These are phyloP conservation scores for Irpex lacteus DNA, from an alignment of 1,284 basidiomycete genomes.

Conservation along the genomic window DNA sequence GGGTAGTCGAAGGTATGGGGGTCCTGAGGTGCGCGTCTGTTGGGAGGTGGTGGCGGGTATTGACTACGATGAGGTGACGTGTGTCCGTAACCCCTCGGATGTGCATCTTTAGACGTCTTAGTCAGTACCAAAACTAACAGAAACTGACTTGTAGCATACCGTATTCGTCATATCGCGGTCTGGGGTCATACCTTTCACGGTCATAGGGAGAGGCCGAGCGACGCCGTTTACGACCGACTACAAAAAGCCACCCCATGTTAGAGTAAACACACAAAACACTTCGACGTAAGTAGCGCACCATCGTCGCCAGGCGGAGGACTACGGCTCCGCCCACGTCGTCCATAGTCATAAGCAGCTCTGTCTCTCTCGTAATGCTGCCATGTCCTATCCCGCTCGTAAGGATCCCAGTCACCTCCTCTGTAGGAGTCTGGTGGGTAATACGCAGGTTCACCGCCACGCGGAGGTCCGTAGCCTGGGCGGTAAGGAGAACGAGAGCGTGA, in stretches of 20 bases:
- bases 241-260: not conserved
- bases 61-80: conserved; percentile 54
- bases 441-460: conserved; percentile 46
- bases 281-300: conserved; percentile 40
- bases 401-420: conserved; percentile 59
- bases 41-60: conserved; percentile 41
- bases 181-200: conserved; percentile 73
- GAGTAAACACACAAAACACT: conserved; percentile 13
- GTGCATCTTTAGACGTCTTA: conserved; percentile 45
- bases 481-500: conserved; percentile 78
- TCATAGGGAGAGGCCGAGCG: conserved; percentile 86
- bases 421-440: conserved; percentile 52
- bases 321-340: conserved; percentile 68
- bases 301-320: conserved; percentile 64
- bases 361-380: conserved; percentile 69
- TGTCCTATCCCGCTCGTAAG: conserved; percentile 66
- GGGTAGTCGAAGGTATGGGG: conserved; percentile 83
- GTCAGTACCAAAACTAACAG: conserved; percentile 4
- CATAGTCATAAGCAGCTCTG: conserved; percentile 54
- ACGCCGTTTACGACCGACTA: conserved; percentile 73
- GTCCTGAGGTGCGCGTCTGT: conserved; percentile 68
- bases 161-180: conserved; percentile 78
- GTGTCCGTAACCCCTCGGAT: conserved; percentile 59
- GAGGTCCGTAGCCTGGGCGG: conserved; percentile 45
- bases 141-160: conserved; percentile 45